These are phyloP conservation scores for Botryotinia convoluta DNA, from an alignment of 2,329 filamentous ascomycete species.

Conservation along the genomic window DNA sequence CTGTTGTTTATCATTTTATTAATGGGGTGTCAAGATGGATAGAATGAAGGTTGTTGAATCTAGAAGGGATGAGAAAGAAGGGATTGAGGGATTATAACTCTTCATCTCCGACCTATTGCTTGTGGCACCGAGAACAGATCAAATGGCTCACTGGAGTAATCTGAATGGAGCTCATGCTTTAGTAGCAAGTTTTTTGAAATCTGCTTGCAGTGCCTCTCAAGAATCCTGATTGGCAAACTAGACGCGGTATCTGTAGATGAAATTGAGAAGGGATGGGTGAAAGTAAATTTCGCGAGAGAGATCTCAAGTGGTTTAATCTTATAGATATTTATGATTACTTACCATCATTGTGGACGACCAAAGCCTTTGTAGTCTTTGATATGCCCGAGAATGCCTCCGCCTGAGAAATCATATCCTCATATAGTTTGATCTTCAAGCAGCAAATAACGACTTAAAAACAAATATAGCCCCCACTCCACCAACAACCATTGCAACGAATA, in stretches of 20 bases:
- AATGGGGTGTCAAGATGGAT: not conserved
- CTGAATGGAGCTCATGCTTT: not conserved
- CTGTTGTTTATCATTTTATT: not conserved
- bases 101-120: not conserved
- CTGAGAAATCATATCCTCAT: not conserved
- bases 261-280: not conserved
- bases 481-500: slow-evolving; percentile 33
- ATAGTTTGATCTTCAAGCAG: not conserved
- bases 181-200: not conserved
- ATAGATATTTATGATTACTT: slow-evolving; percentile 3
- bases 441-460: slow-evolving; percentile 26
- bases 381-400: not conserved
- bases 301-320: not conserved
- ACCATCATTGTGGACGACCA: not conserved
- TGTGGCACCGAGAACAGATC: too few relatives aligned
- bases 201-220: not conserved
- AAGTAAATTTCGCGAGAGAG: not conserved
- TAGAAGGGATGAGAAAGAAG: not conserved
- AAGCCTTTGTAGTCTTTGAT: not conserved
- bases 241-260: not conserved
- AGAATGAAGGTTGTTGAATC: not conserved
- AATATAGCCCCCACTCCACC: slow-evolving; percentile 36
- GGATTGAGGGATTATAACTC: not conserved
- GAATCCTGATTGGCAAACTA: not conserved
- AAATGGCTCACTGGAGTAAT: not conserved